A percentile compares a stretch with the other conserved stretches of the same genome.
Conservation (phyloP, 208 protist genomes). For the Leptomonas pyrrhocoris region DNA sequence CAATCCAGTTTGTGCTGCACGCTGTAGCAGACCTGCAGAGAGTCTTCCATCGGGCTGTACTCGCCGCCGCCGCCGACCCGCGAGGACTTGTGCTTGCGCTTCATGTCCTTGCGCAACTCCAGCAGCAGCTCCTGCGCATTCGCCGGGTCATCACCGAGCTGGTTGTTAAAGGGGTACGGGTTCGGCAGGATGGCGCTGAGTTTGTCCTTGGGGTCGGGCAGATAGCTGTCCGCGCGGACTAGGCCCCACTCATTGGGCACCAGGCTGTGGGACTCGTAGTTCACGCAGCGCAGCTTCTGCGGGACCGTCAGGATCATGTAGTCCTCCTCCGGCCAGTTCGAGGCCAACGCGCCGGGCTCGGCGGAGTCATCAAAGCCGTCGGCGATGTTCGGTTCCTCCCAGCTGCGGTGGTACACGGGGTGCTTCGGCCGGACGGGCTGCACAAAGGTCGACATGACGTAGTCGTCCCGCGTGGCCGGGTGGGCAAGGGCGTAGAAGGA, state of each 20-base stretch:
- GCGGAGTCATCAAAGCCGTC: constrained; percentile 72
- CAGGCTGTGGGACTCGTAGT: constrained; percentile 48
- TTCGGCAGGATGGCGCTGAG: constrained; percentile 77
- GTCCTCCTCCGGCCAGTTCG: constrained; percentile 83
- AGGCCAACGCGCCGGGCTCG: constrained; percentile 56
- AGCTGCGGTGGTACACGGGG: constrained; percentile 66
- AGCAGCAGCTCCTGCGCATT: constrained; percentile 73
- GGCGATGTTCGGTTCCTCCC: constrained; percentile 69
- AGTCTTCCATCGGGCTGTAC: constrained; percentile 83
- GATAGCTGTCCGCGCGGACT: constrained; percentile 75
- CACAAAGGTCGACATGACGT: constrained; percentile 77
- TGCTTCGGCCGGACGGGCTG: constrained; percentile 68
- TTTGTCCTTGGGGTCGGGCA: constrained; percentile 88
- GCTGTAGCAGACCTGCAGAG: constrained; percentile 82
- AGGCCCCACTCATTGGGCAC: constrained; percentile 79
- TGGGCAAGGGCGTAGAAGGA: constrained; percentile 79
- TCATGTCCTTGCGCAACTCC: constrained; percentile 82
- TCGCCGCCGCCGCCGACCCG: constrained; percentile 48
- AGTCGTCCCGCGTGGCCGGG: constrained; percentile 69
- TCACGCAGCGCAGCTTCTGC: constrained; percentile 77
- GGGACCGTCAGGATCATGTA: constrained; percentile 91
- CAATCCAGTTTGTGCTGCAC: constrained; percentile 85
- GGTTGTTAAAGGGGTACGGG: constrained; percentile 86
- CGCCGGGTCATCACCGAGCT: constrained; percentile 79
- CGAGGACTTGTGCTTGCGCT: constrained; percentile 64